These are phyloP conservation scores for Hypoxylon crocopeplum DNA, from an alignment of 495 filamentous ascomycete species.

Conservation along the genomic window DNA sequence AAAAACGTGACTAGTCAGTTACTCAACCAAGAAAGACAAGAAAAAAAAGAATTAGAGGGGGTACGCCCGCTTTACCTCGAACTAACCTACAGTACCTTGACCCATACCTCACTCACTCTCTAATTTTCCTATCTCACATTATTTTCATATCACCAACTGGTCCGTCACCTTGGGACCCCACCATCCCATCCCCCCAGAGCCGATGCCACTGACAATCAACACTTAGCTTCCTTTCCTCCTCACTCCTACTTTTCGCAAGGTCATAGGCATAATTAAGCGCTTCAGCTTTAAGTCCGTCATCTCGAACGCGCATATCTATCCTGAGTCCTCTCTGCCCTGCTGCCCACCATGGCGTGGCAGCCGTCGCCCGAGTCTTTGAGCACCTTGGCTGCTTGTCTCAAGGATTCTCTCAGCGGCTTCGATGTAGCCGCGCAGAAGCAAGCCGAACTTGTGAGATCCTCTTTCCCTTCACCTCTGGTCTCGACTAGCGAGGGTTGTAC, in stretches of 20 bases:
- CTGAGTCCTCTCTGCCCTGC: constrained; percentile 16
- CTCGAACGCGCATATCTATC: constrained; percentile 17
- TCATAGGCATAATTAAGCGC: not conserved
- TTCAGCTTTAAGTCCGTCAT: not conserved
- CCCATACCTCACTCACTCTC: no score
- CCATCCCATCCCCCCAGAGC: constrained; percentile 26
- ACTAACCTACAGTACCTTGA: no score
- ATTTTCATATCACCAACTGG: constrained; percentile 22
- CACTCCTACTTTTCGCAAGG: constrained; percentile 1
- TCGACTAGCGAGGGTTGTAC: not conserved
- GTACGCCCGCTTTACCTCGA: no score
- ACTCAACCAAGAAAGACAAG: no score
- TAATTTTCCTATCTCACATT: no score
- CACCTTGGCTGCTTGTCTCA: constrained; percentile 87
- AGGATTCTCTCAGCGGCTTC: constrained; percentile 87
- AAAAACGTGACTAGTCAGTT: no score
- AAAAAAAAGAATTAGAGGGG: no score
- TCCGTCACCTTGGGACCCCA: constrained; percentile 24
- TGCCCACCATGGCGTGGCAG: constrained; percentile 83
- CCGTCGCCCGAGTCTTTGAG: constrained; percentile 83
- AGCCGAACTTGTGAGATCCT: constrained; percentile 67
- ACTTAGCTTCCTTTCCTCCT: constrained; percentile 4
- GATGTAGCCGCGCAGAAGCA: constrained; percentile 80
- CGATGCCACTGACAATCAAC: constrained; percentile 27
- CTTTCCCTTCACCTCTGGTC: not conserved